These are phyloP conservation scores for Talaromyces marneffei DNA, from an alignment of 2,329 filamentous ascomycete genomes.

Conservation along the genomic window DNA sequence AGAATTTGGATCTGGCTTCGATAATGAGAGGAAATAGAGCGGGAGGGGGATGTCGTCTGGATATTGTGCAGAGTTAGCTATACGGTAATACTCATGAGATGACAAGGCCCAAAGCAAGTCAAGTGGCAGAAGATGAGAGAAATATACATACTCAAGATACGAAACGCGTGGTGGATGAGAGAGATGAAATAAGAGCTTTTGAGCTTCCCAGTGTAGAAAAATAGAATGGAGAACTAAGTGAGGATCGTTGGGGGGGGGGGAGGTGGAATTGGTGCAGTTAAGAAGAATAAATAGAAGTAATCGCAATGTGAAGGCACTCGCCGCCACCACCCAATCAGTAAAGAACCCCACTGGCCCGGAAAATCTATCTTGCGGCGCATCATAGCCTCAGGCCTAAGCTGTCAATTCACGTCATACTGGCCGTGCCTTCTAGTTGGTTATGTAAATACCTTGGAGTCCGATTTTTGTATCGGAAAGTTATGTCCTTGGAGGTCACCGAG, in stretches of 20 bases:
- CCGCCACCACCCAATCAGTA: slow-evolving; percentile 14
- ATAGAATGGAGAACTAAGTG: neutral
- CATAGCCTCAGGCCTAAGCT: neutral
- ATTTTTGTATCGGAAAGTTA: no score
- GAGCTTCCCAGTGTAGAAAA: neutral
- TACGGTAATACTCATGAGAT: neutral
- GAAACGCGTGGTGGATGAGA: neutral
- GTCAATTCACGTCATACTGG: slow-evolving; percentile 5
- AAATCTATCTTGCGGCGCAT: slow-evolving; percentile 35
- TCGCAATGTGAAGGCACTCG: slow-evolving; percentile 11
- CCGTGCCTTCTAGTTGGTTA: no score
- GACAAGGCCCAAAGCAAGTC: neutral
- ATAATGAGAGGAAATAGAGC: neutral
- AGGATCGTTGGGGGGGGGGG: no score
- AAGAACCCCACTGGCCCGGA: slow-evolving; percentile 29
- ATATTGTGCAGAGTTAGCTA: neutral
- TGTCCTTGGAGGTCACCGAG: no score
- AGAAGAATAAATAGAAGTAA: slow-evolving; percentile 2
- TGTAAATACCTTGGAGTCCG: no score
- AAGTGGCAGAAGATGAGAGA: neutral
- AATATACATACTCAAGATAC: neutral
- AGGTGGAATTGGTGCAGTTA: slow-evolving; percentile 10
- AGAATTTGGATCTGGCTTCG: neutral
- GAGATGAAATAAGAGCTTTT: neutral
- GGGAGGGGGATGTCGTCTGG: neutral